A percentile compares a stretch with the other conserved stretches of the same genome.
phyloP scores from a whole-genome alignment of 208 protist genomes.

The Trypanosoma scelopori region DNA sequence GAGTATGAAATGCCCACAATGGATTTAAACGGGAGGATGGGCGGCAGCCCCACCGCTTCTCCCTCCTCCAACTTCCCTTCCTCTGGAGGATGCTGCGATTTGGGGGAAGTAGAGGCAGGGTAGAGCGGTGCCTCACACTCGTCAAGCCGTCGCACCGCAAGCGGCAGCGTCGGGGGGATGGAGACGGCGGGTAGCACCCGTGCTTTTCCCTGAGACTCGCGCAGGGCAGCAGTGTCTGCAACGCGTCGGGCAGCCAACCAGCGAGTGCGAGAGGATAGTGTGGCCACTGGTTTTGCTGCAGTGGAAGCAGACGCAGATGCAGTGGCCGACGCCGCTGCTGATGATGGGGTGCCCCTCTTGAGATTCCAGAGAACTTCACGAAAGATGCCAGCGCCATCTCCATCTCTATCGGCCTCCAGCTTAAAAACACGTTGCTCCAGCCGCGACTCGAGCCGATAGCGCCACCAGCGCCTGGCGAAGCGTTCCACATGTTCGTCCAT shows the following conservation, averaged over 20 bases:
- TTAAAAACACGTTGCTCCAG: conserved; percentile 29
- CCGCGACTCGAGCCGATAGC: conserved; percentile 25
- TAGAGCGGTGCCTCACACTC: conserved; percentile 5
- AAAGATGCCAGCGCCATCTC: not conserved
- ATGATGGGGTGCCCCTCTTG: not conserved
- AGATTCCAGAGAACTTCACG: conserved; percentile 21
- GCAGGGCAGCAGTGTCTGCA: conserved; percentile 2
- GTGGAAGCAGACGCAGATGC: not conserved
- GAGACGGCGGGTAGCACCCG: conserved; percentile 5
- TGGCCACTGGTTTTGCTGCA: conserved; percentile 1
- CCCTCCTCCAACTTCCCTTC: not conserved
- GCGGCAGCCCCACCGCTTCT: not conserved
- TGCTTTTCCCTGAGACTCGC: not conserved
- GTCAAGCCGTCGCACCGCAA: conserved; percentile 18
- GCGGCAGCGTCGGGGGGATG: conserved; percentile 17
- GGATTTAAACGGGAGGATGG: not conserved
- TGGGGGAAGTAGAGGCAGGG: not conserved
- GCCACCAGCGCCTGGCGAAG: conserved; percentile 41
- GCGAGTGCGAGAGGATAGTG: conserved; percentile 6
- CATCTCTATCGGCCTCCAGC: not conserved
- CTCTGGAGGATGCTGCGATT: not conserved
- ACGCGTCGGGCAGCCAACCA: conserved; percentile 15
- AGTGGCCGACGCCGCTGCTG: not conserved
- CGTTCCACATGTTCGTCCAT: conserved; percentile 32
- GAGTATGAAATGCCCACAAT: conserved; percentile 18